Evolutionary conservation across 2,329 filamentous ascomycete species (phyloP).

Genomic region (Ophiostoma himal-ulmi): DNA sequence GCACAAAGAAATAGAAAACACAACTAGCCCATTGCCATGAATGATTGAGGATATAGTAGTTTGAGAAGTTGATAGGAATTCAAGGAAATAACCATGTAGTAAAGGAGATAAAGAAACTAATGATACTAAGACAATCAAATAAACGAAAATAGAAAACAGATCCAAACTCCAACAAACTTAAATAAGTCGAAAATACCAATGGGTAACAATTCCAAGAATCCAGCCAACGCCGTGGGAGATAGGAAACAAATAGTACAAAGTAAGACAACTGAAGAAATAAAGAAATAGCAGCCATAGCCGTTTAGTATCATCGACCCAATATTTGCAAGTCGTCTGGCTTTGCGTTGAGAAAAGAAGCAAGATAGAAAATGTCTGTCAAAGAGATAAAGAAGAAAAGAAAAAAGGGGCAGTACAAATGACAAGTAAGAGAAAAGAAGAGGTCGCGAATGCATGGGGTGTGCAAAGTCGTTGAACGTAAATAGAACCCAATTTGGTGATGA

Average conservation of each 20-base stretch:
- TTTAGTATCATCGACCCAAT: conserved; percentile 10
- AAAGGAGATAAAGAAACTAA: neutral
- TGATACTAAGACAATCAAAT: neutral
- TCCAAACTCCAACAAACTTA: neutral
- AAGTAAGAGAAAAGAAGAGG: neutral
- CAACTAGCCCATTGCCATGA: neutral
- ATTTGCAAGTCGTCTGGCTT: neutral
- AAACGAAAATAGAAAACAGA: neutral
- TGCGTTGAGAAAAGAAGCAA: conserved; percentile 9
- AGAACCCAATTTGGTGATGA: neutral
- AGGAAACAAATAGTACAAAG: conserved; percentile 7
- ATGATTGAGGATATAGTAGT: neutral
- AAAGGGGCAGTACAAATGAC: neutral
- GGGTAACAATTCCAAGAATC: neutral
- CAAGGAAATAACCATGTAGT: neutral
- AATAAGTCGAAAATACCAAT: neutral
- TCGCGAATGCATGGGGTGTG: neutral
- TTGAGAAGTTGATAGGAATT: neutral
- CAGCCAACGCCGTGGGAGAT: conserved; percentile 7
- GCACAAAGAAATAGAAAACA: neutral
- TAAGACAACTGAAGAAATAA: neutral
- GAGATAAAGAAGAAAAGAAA: conserved; percentile 2
- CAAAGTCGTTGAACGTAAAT: conserved; percentile 5
- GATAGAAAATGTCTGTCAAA: neutral
- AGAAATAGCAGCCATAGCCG: neutral